phyloP scores from a whole-genome alignment of 352 stramenopile species.

The Phytophthora sp. region DNA sequence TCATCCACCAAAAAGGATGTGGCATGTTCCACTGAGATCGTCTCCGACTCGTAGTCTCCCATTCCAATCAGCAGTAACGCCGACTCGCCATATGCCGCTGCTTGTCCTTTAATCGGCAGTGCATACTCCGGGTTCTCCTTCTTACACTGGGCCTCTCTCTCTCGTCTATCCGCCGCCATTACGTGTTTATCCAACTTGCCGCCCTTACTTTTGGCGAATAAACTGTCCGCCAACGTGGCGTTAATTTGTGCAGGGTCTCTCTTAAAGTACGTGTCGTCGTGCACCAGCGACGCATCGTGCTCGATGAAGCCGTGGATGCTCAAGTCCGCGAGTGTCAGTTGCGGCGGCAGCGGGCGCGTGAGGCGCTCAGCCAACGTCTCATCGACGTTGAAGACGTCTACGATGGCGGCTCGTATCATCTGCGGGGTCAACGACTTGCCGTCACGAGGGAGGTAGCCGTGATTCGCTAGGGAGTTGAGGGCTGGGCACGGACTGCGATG shows the following conservation, averaged over 20 bases:
- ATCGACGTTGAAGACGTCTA: conserved; percentile 61
- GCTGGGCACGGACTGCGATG: conserved; percentile 68
- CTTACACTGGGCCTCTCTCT: conserved; percentile 53
- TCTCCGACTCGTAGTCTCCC: conserved; percentile 32
- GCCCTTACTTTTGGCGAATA: conserved; percentile 47
- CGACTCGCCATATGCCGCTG: conserved; percentile 28
- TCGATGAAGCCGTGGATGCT: conserved; percentile 62
- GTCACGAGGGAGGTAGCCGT: conserved; percentile 66
- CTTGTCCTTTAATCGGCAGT: conserved; percentile 44
- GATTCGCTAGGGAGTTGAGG: conserved; percentile 78
- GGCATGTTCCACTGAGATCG: conserved; percentile 49
- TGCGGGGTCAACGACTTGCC: conserved; percentile 56
- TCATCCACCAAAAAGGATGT: conserved; percentile 63
- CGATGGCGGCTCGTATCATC: conserved; percentile 45
- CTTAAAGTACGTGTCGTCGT: conserved; percentile 62
- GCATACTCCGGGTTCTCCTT: conserved; percentile 53
- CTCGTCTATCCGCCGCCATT: conserved; percentile 45
- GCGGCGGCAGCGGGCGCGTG: conserved; percentile 32
- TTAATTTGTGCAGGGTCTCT: conserved; percentile 57
- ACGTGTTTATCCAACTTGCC: conserved; percentile 46
- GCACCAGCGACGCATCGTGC: conserved; percentile 70
- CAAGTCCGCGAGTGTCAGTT: conserved; percentile 64
- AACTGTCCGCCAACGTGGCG: conserved; percentile 41
- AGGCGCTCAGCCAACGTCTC: conserved; percentile 43
- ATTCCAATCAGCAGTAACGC: conserved; percentile 33